Evolutionary conservation across 805 yeast species (phyloP), one percentile per base, ranked within the genome.

Genomic region (Gaillardinia entomophila): DNA sequence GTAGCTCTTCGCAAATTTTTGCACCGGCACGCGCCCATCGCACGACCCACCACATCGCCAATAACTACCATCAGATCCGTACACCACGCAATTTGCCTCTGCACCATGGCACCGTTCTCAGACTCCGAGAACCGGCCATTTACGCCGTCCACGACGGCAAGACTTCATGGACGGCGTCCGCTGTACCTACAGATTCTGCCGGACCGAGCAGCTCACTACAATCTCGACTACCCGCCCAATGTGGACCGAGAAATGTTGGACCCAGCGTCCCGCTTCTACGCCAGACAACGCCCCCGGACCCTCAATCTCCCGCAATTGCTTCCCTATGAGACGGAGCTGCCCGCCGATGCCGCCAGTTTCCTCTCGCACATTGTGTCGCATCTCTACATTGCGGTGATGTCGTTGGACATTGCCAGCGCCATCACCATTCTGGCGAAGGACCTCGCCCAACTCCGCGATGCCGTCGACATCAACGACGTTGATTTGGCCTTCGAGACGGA

Each of bases 291-390:
- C 22, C 68, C 67, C 4, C 54, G 77, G 34, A 63, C 75, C 4
- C 41, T 66, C 16, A 52, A 64, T 40, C 46, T 65, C 22, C 68
- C 69, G 1, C 55, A 51, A 12, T 48, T 73, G 31, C 64, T 90
- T 17, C 97, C 97, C 0, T 92, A 89, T 54, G 60, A 66, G 27
- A 73, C 81, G 0, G 97, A 87, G 53, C 46, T 75, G 1, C 77
- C 77, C 12, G 60, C 60, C 22, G 94, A 83, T 36, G 82, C 79
- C 36, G 82, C 85, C 12, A 71, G 68, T 33, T 88, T 87, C 45
- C 62, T 90, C 25, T 71, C 84, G 27, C 92, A 82, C 48, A 82
- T 90, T n/a, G 69, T 89, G 20, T 72, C 82, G 2, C 87, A 85
- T 54, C 55, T 92, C 13, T 84, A 84, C 53, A 75, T 85, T 35